Base-by-base conservation (phyloP, 2,329 filamentous ascomycete genomes). In the Aspergillus nomiae region DNA sequence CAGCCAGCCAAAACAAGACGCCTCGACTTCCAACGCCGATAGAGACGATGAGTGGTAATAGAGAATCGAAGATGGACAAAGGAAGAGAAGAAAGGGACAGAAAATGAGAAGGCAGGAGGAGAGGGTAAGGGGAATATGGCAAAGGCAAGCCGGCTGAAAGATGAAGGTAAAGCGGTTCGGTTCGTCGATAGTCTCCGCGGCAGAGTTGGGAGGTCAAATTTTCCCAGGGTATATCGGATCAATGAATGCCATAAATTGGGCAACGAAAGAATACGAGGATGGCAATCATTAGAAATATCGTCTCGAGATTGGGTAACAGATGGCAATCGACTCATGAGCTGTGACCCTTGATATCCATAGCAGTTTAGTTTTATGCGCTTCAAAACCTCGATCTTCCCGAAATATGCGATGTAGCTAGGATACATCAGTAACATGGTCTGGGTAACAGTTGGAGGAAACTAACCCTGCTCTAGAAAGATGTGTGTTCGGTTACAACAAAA, bases 401-500 rank as follows among this genome's bases (percentile, higher is more conserved):
- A 50, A 34, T 54, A 54, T 24, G 36, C 41, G 55, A 61, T 54
- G 60, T 41, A 56, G 38, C 56, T 65, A 41, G 41, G 26, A 57
- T 46, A 28, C 55, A 56, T 60, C 63, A 59, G 41, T 34, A 14
- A 34, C 30, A 50, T n/a, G 56, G 19, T 48, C 56, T 48, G 24
- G 12, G 16, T 28, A 32, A 41, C 16, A 50, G 16, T n/a, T 38
- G 58, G 58, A 51, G 51, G 30, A 56, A 28, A 59, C 61, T 60
- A 54, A 54, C 59, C 63, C 63, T 63, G 60, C 58, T 61, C 58
- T 58, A 56, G 45, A 19, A 62, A 34, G 55, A 58, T 43, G 45
- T 34, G 28, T 48, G 43, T 28, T 62, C 54, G 32, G 55, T 82
- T 82, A 94, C 76, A 93, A 85, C 77, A 94, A 79, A 69, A 87